A percentile compares a stretch with the other conserved stretches of the same genome.
Evolutionary conservation across 2,329 filamentous ascomycete genomes (phyloP).

Genomic region (Pseudogymnoascus destructans): DNA sequence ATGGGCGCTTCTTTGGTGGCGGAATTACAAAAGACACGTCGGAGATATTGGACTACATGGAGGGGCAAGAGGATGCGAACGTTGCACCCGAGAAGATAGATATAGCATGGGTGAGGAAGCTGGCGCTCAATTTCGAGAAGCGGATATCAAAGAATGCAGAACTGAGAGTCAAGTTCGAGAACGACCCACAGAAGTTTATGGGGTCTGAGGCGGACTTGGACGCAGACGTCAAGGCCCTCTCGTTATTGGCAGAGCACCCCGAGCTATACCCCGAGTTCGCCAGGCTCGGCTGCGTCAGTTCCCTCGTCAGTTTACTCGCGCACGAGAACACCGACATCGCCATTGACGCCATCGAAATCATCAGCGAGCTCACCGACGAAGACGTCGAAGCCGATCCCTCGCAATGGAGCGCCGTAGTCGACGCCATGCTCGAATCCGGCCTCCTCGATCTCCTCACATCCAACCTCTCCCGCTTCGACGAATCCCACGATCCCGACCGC

Average conservation of each 20-base stretch:
- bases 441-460: slow-evolving; percentile 61
- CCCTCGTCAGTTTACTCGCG: slow-evolving; percentile 67
- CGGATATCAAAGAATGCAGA: slow-evolving; percentile 85
- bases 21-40: slow-evolving; percentile 73
- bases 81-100: slow-evolving; percentile 63
- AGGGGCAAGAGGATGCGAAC: slow-evolving; percentile 42
- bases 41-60: slow-evolving; percentile 78
- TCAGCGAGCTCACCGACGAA: slow-evolving; percentile 85
- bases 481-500: slow-evolving; percentile 60
- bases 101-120: slow-evolving; percentile 65
- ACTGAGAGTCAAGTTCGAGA: slow-evolving; percentile 71
- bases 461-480: slow-evolving; percentile 69
- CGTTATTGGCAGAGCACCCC: slow-evolving; percentile 75
- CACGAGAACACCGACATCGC: slow-evolving; percentile 98
- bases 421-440: slow-evolving; percentile 53
- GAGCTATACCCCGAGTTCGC: slow-evolving; percentile 73
- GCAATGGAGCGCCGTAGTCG: slow-evolving; percentile 69
- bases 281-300: slow-evolving; percentile 56
- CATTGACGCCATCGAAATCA: slow-evolving; percentile 77
- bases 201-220: slow-evolving; percentile 80
- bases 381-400: slow-evolving; percentile 70
- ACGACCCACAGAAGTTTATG: slow-evolving; percentile 72
- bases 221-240: slow-evolving; percentile 72
- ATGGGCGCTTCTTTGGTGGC: slow-evolving; percentile 89
- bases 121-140: slow-evolving; percentile 75